Percentiles rank a stretch among this genome's conserved stretches.
Conservation (phyloP, 768 basidiomycete species). For the Suillus ampliporus region DNA sequence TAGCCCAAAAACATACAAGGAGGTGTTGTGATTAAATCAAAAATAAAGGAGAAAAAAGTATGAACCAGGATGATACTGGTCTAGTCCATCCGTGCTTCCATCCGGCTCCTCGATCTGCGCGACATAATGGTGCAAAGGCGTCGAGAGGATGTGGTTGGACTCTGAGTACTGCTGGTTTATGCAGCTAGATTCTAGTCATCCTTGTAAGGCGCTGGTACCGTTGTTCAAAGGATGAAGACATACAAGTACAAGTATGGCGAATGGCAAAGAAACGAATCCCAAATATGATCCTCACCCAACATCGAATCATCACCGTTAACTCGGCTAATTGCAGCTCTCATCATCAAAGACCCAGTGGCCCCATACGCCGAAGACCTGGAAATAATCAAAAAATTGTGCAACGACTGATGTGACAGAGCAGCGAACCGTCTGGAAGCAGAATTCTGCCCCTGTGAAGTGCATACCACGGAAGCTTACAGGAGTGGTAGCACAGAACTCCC, state of each 20-base stretch:
- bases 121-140: constrained; percentile 71
- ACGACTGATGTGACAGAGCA: background rate
- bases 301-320: background rate
- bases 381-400: background rate
- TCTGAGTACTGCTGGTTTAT: too few relatives aligned
- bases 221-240: too few relatives aligned
- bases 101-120: constrained; percentile 75
- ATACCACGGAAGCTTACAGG: constrained; percentile 31
- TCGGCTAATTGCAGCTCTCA: constrained; percentile 13
- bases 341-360: constrained; percentile 34
- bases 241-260: background rate
- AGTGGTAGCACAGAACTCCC: constrained; percentile 39
- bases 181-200: too few relatives aligned
- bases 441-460: constrained; percentile 29
- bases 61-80: constrained; percentile 79
- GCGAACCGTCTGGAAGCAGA: constrained; percentile 30
- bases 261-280: background rate
- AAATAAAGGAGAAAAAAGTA: constrained; percentile 4
- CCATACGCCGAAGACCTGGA: constrained; percentile 25
- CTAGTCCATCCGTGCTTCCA: constrained; percentile 79
- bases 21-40: background rate
- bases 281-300: background rate
- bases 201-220: too few relatives aligned
- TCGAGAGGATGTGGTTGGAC: constrained; percentile 76
- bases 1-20: background rate